A percentile compares a stretch with the other conserved stretches of the same genome.
These are phyloP conservation scores for Ascochyta lentis DNA, from an alignment of 2,329 filamentous ascomycete genomes.

Conservation along the genomic window DNA sequence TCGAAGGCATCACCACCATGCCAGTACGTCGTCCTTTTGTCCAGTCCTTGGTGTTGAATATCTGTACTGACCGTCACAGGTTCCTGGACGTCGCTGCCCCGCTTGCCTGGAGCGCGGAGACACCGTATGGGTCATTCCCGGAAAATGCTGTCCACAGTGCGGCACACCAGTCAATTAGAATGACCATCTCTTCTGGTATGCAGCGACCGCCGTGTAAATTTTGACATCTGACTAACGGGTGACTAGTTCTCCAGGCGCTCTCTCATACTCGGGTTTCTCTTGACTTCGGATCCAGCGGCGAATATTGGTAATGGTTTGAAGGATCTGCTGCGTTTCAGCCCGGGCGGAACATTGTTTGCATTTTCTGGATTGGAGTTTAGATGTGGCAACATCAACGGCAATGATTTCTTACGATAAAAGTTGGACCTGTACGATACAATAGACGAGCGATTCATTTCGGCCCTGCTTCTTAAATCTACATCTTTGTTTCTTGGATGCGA, in stretches of 20 bases:
- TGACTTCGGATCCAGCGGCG: constrained; percentile 16
- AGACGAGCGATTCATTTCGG: constrained; percentile 14
- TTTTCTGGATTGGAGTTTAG: constrained; percentile 26
- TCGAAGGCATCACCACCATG: constrained; percentile 42
- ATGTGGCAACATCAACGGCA: constrained; percentile 9
- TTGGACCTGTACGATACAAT: constrained; percentile 16
- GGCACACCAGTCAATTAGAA: constrained; percentile 49
- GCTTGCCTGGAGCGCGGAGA: constrained; percentile 50
- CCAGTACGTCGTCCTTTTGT: constrained; percentile 36
- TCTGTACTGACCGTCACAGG: constrained; percentile 30
- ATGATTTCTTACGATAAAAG: constrained; percentile 9
- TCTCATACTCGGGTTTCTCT: constrained; percentile 9
- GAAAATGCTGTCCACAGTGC: constrained; percentile 49
- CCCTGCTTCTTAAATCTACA: too few species aligned
- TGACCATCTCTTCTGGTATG: constrained; percentile 6
- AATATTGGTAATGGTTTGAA: constrained; percentile 15
- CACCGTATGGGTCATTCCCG: constrained; percentile 51
- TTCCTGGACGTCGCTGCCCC: constrained; percentile 50
- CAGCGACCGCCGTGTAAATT: not conserved
- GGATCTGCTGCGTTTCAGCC: constrained; percentile 23
- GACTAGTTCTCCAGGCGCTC: not conserved
- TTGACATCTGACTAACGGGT: constrained; percentile 5
- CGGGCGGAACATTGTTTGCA: constrained; percentile 25
- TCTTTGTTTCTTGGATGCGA: too few species aligned
- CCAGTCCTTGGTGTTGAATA: not conserved